phyloP scores from a whole-genome alignment of 495 filamentous ascomycete genomes.

The Daldinia concentrica region DNA sequence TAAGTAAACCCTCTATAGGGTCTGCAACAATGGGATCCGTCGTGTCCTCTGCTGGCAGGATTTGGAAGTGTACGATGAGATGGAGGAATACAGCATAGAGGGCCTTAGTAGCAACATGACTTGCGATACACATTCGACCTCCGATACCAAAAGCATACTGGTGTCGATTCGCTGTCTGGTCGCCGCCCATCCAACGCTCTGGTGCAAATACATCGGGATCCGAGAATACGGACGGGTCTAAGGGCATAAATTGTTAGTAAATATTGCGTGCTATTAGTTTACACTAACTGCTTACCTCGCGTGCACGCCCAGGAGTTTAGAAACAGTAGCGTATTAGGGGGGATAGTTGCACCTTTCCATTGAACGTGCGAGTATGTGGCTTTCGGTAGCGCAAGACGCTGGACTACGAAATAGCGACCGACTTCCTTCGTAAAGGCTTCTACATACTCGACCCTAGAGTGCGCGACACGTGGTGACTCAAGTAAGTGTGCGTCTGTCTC shows the following conservation, averaged over 20 bases:
- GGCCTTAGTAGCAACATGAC: slow-evolving; percentile 73
- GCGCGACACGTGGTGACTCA: slow-evolving; percentile 71
- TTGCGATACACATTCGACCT: slow-evolving; percentile 74
- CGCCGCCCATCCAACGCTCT: slow-evolving; percentile 68
- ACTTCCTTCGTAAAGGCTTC: slow-evolving; percentile 76
- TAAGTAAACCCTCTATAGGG: slow-evolving; percentile 34
- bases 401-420: slow-evolving; percentile 76
- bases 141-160: slow-evolving; percentile 79
- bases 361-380: slow-evolving; percentile 70
- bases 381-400: slow-evolving; percentile 75
- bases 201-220: slow-evolving; percentile 66
- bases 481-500: slow-evolving; percentile 69
- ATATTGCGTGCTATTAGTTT: neutral
- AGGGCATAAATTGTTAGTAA: neutral
- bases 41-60: slow-evolving; percentile 33
- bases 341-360: slow-evolving; percentile 68
- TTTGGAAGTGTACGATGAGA: slow-evolving; percentile 69
- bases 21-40: slow-evolving; percentile 31
- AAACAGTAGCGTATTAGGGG: slow-evolving; percentile 72
- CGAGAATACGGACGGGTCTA: slow-evolving; percentile 71
- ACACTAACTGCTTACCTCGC: slow-evolving; percentile 10
- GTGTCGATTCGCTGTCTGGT: slow-evolving; percentile 60
- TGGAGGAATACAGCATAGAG: slow-evolving; percentile 74
- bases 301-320: slow-evolving; percentile 54
- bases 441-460: slow-evolving; percentile 76